Evolutionary conservation across 225 moss, liverwort and hornwort genomes (phyloP).

Genomic region (Pseudoscleropodium purum): DNA sequence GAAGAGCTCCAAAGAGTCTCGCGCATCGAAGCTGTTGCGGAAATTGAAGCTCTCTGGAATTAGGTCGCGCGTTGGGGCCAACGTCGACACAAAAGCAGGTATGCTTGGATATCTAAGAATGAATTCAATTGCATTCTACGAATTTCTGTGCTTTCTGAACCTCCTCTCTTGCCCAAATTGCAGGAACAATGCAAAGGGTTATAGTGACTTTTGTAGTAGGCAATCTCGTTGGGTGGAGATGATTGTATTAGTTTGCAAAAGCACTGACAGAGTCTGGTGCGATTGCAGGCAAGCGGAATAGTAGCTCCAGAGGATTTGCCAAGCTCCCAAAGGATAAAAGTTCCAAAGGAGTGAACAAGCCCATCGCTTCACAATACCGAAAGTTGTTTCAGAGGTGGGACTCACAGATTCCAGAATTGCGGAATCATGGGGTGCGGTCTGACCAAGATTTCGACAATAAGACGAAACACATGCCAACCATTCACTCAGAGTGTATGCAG

Average conservation of each 20-base stretch:
- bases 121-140: not conserved
- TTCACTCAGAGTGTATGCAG: not conserved
- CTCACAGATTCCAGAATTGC: not conserved
- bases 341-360: not conserved
- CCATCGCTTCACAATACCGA: not conserved
- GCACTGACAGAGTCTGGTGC: not conserved
- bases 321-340: not conserved
- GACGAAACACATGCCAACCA: not conserved
- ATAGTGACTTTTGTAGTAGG: not conserved
- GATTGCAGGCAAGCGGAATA: conserved; percentile 13
- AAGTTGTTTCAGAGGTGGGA: conserved; percentile 10
- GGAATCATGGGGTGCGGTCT: not conserved
- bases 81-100: conserved; percentile 8
- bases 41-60: conserved; percentile 20
- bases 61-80: not conserved
- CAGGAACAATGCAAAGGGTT: not conserved
- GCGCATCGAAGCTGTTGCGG: conserved; percentile 9
- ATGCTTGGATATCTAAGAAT: not conserved
- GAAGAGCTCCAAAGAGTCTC: conserved; percentile 12
- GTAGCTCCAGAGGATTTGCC: not conserved
- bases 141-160: not conserved
- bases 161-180: not conserved
- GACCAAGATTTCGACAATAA: not conserved
- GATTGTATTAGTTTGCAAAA: not conserved
- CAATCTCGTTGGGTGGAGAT: not conserved